Base-by-base conservation (phyloP, 352 stramenopile species). In the Pythium chondricola region DNA sequence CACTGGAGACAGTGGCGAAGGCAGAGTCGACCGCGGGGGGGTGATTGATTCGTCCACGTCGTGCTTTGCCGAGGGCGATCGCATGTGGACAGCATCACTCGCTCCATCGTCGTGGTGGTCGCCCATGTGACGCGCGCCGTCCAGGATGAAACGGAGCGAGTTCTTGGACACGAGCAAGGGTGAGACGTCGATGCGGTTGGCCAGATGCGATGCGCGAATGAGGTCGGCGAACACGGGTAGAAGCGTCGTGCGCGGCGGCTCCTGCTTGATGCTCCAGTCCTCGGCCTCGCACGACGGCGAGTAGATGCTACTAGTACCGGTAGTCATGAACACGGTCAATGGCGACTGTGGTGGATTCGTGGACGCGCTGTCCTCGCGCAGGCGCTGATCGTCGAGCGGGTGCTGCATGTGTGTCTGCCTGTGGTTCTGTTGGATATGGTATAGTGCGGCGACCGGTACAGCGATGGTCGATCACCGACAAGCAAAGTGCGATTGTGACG, bases 121-220 rank as follows among this genome's bases (percentile, higher is more conserved):
- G 8, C 35, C 35, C 8, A 33, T 55, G 30, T 56, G 39, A 16
- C 59, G 39, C 20, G 26, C n/a, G 47, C 72, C 63, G 36, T 74
- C 74, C 14, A 87, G 66, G 46, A 87, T 82, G 47, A 87, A 87
- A 25, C 70, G 72, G 21, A 87, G 62, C 38, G 74, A 84, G 0
- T 67, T 79, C 56, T 84, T 83, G 37, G 52, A 17, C 16, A 53
- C 16, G 29, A 35, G 36, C 43, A 49, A 22, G 2, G 43, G 50
- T 35, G 49, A 47, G 17, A 32, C 21, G 4, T 16, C 4, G 33
- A 21, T 18, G 25, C 31, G 18, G 32, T 55, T 61, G n/a, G 52
- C 37, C 10, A 61, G 26, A 10, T 55, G 50, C 31, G 52, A 55
- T 0, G 52, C 52, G 17, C 52, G 52, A 13, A 61, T 54, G 21